These are phyloP conservation scores for Metschnikowia koreensis DNA, from an alignment of 805 yeast genomes.

Conservation along the genomic window DNA sequence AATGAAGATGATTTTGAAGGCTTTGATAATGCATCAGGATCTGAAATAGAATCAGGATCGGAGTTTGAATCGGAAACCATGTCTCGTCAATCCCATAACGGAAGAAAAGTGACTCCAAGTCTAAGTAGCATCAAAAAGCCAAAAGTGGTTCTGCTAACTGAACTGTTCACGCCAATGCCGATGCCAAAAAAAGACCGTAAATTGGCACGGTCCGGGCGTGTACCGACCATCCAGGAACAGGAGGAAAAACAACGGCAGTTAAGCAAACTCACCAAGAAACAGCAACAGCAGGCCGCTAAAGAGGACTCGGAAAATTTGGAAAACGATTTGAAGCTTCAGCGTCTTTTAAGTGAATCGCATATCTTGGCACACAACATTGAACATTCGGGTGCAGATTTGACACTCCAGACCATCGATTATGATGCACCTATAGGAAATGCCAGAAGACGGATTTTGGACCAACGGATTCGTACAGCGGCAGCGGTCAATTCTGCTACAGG, in stretches of 20 bases:
- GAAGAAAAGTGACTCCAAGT: background rate
- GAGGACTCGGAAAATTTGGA: slow-evolving; percentile 54
- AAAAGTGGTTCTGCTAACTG: slow-evolving; percentile 47
- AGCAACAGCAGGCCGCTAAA: slow-evolving; percentile 33
- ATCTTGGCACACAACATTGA: slow-evolving; percentile 46
- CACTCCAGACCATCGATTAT: slow-evolving; percentile 58
- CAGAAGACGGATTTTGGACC: slow-evolving; percentile 59
- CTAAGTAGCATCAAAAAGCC: slow-evolving; percentile 25
- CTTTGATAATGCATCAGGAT: slow-evolving; percentile 11
- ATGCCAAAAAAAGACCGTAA: slow-evolving; percentile 49
- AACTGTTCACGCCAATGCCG: slow-evolving; percentile 28
- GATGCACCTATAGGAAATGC: slow-evolving; percentile 69
- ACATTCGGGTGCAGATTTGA: slow-evolving; percentile 66
- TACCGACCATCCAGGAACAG: slow-evolving; percentile 44
- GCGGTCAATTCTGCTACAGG: slow-evolving; percentile 43
- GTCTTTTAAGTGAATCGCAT: slow-evolving; percentile 71
- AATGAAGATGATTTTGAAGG: slow-evolving; percentile 16
- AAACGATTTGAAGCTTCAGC: slow-evolving; percentile 70
- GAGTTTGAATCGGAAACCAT: background rate
- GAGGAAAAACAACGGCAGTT: slow-evolving; percentile 25
- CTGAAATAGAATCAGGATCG: background rate
- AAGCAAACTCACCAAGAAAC: slow-evolving; percentile 32
- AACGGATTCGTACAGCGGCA: slow-evolving; percentile 49
- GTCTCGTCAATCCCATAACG: background rate
- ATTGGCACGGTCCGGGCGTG: slow-evolving; percentile 58